Evolutionary conservation across 306 rosid species (phyloP), one percentile per base, ranked within the genome.

Genomic region (Fragaria iinumae): DNA sequence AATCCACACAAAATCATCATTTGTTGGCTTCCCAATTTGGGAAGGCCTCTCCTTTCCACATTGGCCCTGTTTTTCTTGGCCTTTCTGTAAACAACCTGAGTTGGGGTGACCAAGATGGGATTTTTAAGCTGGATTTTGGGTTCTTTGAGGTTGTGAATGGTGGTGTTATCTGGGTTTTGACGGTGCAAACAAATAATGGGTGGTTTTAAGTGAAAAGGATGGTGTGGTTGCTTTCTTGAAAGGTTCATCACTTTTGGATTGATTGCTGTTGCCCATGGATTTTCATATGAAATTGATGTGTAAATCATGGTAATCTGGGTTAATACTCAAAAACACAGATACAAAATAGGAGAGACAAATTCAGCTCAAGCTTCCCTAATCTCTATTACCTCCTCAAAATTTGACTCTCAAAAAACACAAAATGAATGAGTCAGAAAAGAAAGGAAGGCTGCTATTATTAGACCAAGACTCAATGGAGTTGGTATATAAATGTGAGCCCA

Each of bases 1-100:
- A 94, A 43, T 44, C 98, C 98, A 77, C 97, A 94, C 77, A 94
- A 41, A 5, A 78, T 17, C 83, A 77, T 1, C 93, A 89, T 86
- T 64, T 87, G 80, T n/a, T 50, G 69, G 39, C 86, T 73, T 32
- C 86, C 87, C 85, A 67, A 85, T 6, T 38, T 70, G 66, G 74
- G 36, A 69, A 52, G 64, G 38, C 72, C 88, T 47, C 68, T 73
- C 49, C 71, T 74, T 60, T 76, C 76, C 36, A 77, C 89, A 81
- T 34, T 11, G n/a, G 38, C 69, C 74, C 66, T 72, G 17, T 25
- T 77, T 43, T 49, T 56, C 68, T 72, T 41, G 41, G 23, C 78
- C 41, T 69, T 80, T 48, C 41, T 43, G 38, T 39, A 39, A 74
- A 81, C 18, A 21, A 69, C 72, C 29, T 17, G 87, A 50, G 55